Evolutionary conservation across 2,329 filamentous ascomycete species (phyloP).

Genomic region (Phialophora expanda): DNA sequence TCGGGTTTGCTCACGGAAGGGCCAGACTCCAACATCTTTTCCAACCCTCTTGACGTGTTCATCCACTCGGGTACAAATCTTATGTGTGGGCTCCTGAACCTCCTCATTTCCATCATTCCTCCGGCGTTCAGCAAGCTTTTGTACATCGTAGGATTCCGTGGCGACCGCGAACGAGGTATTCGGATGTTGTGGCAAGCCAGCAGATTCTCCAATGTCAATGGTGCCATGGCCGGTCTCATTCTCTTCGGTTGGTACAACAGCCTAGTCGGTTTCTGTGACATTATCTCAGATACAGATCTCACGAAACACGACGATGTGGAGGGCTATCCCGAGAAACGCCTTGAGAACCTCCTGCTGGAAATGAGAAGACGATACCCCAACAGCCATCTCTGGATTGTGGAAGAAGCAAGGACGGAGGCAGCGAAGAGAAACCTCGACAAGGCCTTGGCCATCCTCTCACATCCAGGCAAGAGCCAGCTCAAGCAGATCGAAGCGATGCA

Average conservation of each 20-base stretch:
- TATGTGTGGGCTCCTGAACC: constrained; percentile 83
- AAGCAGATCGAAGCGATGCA: constrained; percentile 86
- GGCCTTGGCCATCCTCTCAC: constrained; percentile 69
- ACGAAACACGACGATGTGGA: constrained; percentile 64
- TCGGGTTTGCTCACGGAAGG: constrained; percentile 52
- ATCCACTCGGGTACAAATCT: constrained; percentile 87
- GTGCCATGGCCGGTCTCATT: constrained; percentile 79
- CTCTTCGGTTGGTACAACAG: constrained; percentile 88
- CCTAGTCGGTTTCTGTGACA: constrained; percentile 84
- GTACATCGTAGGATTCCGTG: constrained; percentile 86
- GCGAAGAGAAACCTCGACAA: constrained; percentile 69
- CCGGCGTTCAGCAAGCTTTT: constrained; percentile 87
- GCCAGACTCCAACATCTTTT: constrained; percentile 68
- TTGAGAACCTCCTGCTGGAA: constrained; percentile 68
- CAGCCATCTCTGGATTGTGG: constrained; percentile 82
- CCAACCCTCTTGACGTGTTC: constrained; percentile 80
- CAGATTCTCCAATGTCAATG: constrained; percentile 84
- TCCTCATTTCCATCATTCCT: constrained; percentile 91
- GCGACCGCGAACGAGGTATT: constrained; percentile 81
- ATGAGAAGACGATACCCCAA: constrained; percentile 82
- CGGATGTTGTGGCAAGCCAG: constrained; percentile 90
- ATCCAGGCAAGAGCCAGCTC: constrained; percentile 68
- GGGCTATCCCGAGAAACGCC: constrained; percentile 73
- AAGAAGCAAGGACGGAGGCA: constrained; percentile 79
- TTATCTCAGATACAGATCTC: constrained; percentile 63